A percentile compares a stretch with the other conserved stretches of the same genome.
These are phyloP conservation scores for Cystofilobasidium ferigula DNA, from an alignment of 768 basidiomycete genomes.

Conservation along the genomic window DNA sequence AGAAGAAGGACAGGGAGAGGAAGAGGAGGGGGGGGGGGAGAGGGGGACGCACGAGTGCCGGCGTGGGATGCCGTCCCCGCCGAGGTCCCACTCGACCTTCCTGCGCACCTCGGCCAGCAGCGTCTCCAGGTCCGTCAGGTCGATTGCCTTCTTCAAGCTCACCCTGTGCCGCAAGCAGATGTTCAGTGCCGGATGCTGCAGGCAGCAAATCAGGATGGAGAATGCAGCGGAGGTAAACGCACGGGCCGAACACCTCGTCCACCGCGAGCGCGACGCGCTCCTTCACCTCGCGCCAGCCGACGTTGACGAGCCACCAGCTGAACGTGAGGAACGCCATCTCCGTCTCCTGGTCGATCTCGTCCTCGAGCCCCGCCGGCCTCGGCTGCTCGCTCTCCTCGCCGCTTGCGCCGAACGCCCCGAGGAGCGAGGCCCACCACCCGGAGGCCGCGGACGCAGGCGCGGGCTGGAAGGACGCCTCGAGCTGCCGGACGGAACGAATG, in stretches of 20 bases:
- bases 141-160: constrained; percentile 27
- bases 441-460: neutral
- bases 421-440: neutral
- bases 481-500: constrained; percentile 49
- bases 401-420: constrained; percentile 25
- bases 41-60: constrained; percentile 11
- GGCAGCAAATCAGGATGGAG: constrained; percentile 5
- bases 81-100: constrained; percentile 23
- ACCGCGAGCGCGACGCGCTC: constrained; percentile 62
- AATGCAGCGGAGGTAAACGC: constrained; percentile 32
- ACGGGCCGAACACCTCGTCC: constrained; percentile 77
- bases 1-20: no score
- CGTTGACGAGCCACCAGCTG: constrained; percentile 85
- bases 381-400: constrained; percentile 40
- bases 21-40: neutral
- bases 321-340: constrained; percentile 73
- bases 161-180: constrained; percentile 16
- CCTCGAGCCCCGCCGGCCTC: constrained; percentile 16
- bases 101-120: constrained; percentile 18
- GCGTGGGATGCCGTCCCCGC: constrained; percentile 18
- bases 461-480: constrained; percentile 7
- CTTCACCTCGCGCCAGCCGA: constrained; percentile 78
- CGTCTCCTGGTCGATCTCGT: constrained; percentile 45
- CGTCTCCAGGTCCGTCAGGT: constrained; percentile 24
- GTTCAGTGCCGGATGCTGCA: constrained; percentile 19